Base-by-base conservation (phyloP, 2,329 filamentous ascomycete species). In the Penicillium sp. region DNA sequence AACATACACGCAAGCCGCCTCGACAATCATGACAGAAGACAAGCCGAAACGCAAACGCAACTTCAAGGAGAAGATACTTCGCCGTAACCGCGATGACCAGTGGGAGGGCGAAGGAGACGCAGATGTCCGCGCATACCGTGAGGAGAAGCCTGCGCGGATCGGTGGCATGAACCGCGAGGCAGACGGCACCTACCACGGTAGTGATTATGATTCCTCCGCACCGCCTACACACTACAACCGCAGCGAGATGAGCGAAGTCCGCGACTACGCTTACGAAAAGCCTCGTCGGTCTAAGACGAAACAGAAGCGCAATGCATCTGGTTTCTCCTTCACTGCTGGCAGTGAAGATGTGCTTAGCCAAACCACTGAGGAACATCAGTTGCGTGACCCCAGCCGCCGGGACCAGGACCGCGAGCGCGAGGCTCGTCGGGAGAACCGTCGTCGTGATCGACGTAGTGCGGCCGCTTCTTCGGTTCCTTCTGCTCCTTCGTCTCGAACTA, bases 91-190 rank as follows among this genome's bases (percentile, higher is more conserved):
- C 62, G 74, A 77, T 51, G 78, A 78, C 66, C 77, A 79, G 67
- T 81, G 85, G 65, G 88, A 89, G 70, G 82, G 81, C 37, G 80
- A 80, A 50, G 86, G 84, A 23, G 79, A 86, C 64, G 78, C 85
- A 45, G 88, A 94, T 57, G 84, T 97, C 53, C 85, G 88, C 55
- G 85, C 85, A 31, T 97, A 97, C 79, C 89, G 92, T 23, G 83
- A 91, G 68, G 93, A 97, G 77, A 90, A 88, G 72, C 80, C 91
- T 2, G 93, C 93, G 0, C 84, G 89, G 49, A 92, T 97, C 2
- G 93, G 93, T 33, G 93, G 93, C 20, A 78, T 97, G 72, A 97
- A 97, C 76, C 87, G 88, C 66, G 81, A 89, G 63, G 82, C 87
- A 42, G 93, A 97, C 64, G 89, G 87, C 57, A 89, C 86, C 56